Evolutionary conservation across 768 basidiomycete species (phyloP).

Genomic region (Lyophyllum decastes): DNA sequence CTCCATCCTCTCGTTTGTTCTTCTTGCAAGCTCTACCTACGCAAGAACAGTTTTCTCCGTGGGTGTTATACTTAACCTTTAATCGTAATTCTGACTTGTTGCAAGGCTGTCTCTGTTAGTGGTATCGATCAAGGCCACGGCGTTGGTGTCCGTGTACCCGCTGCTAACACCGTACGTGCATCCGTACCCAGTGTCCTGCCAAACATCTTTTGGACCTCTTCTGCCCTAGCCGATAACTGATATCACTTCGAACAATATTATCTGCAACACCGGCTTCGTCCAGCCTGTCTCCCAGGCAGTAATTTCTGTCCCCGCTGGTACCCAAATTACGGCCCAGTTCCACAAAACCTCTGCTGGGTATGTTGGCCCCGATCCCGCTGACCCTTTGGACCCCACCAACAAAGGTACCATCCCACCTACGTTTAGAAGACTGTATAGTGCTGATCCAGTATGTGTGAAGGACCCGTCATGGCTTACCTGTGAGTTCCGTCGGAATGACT

Average conservation of each 20-base stretch:
- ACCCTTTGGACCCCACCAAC: slow-evolving; percentile 43
- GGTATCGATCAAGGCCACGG: slow-evolving; percentile 33
- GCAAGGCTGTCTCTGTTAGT: slow-evolving; percentile 40
- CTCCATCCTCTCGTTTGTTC: neutral
- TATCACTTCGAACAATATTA: slow-evolving; percentile 41
- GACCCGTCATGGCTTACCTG: slow-evolving; percentile 40
- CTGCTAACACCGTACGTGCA: slow-evolving; percentile 32
- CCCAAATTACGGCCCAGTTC: slow-evolving; percentile 40
- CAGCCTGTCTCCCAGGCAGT: slow-evolving; percentile 35
- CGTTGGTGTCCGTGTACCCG: slow-evolving; percentile 45
- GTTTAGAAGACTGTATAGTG: slow-evolving; percentile 20
- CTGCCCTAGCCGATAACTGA: slow-evolving; percentile 40
- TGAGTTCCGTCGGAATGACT: slow-evolving; percentile 16
- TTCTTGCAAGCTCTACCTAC: slow-evolving; percentile 21
- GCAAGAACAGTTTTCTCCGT: slow-evolving; percentile 50
- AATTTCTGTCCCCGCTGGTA: slow-evolving; percentile 40
- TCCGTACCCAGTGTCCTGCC: too few relatives aligned
- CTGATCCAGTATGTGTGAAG: slow-evolving; percentile 28
- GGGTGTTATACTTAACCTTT: slow-evolving; percentile 5
- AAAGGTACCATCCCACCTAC: slow-evolving; percentile 21
- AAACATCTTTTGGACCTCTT: slow-evolving; percentile 12
- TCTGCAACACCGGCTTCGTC: slow-evolving; percentile 41
- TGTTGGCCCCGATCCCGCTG: slow-evolving; percentile 29
- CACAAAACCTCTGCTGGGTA: slow-evolving; percentile 23
- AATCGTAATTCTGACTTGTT: neutral